Base-by-base conservation (phyloP, 1,284 basidiomycete species). In the Neolentinus lepideus region DNA sequence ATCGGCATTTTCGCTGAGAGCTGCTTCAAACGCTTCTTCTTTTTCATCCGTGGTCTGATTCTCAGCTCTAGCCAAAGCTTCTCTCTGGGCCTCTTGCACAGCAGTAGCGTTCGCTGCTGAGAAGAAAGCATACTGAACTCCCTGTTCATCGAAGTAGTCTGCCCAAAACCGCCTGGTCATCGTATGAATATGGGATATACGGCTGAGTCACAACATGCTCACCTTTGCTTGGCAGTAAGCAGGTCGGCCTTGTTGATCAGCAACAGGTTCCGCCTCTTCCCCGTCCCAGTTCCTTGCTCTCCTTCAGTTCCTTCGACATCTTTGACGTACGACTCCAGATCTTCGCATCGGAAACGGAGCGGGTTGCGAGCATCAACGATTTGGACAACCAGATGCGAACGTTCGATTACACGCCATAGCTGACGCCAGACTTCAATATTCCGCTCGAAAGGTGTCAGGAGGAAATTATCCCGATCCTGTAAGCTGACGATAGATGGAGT, bases 221-320 rank as follows among this genome's bases (percentile, higher is more conserved):
- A 90, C 88, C 96, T 83, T 74, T 99, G 97, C 57, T 86, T 80
- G 6, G 81, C 77, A 14, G 93, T 97, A 60, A 99, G 73, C 52
- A 99, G 72, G 75, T 99, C 97, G 2, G 96, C 85, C 72, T 99
- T 99, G 72, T 99, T 99, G 70, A 99, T 92, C 55, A 99, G 78
- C 43, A 99, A 71, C 63, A 99, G 71, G 63, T 80, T 91, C 66
- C 77, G 83, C 64, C 95, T 77, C 66, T 78, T 78, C 10, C 87
- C 88, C 62, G 78, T 83, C 0, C 90, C 90, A 0, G 87, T 88
- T 3, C 86, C 89, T 3, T 80, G 76, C 66, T 90, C 88, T 6
- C 88, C 90, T 66, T 90, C 88, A 9, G 80, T 69, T 12, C 85
- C 85, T 65, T 90, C 91, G 0, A 88, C 83, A 64, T 87, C 92